Conservation (phyloP, 805 yeast genomes). For the Teunomyces kruisii region DNA sequence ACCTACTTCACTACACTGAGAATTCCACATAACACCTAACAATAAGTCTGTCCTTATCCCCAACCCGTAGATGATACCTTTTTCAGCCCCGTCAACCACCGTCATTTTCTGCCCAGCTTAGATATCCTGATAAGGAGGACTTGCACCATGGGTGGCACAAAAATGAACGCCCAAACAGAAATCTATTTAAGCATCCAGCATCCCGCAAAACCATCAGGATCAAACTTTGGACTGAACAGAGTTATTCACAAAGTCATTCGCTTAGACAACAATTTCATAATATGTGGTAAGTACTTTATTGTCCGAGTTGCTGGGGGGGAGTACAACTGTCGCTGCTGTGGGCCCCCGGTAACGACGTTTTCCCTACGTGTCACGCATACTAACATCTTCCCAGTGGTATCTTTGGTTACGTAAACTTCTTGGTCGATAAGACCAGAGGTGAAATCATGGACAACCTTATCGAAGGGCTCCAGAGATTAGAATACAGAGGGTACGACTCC, state of each 20-base stretch:
- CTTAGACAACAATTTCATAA: not conserved
- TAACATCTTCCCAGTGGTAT: constrained; percentile 71
- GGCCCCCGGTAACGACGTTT: no score
- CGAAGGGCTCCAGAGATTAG: constrained; percentile 82
- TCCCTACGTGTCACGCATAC: not conserved
- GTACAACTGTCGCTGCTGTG: no score
- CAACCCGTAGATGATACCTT: not conserved
- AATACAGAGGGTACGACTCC: constrained; percentile 97
- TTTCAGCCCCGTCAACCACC: not conserved
- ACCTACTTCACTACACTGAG: no score
- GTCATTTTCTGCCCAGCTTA: not conserved
- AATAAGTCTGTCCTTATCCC: no score
- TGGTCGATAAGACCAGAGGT: constrained; percentile 89
- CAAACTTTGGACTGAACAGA: not conserved
- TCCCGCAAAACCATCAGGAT: not conserved
- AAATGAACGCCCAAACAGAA: constrained; percentile 4
- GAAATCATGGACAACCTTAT: constrained; percentile 86
- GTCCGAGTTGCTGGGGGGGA: no score
- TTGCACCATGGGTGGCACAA: constrained; percentile 3
- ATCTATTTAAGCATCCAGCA: constrained; percentile 3
- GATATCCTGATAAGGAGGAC: not conserved
- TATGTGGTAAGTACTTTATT: constrained; percentile 1
- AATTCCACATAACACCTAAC: no score
- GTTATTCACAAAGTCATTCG: not conserved
- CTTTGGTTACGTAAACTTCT: constrained; percentile 95